Conservation (phyloP, 2,329 filamentous ascomycete species). For the Claviceps sp. region DNA sequence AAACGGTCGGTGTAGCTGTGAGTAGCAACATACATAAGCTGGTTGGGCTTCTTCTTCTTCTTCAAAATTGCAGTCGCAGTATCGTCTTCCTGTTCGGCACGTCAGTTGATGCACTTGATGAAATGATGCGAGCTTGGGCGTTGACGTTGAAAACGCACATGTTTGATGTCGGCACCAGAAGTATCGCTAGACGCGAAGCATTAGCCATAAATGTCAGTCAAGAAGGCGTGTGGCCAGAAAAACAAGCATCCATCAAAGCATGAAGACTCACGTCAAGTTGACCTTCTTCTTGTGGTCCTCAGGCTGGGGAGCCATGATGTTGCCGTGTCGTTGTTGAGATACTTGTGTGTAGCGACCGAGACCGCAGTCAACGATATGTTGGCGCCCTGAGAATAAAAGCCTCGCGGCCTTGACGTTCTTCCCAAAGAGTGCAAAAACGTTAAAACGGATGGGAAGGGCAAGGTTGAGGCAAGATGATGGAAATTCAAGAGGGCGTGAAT, state of each 20-base stretch:
- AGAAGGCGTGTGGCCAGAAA: neutral
- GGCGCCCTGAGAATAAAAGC: neutral
- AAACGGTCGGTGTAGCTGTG: neutral
- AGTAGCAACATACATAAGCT: conserved; percentile 62
- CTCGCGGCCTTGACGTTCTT: conserved; percentile 1
- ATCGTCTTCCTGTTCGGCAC: conserved; percentile 59
- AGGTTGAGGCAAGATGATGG: conserved; percentile 2
- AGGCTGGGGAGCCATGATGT: conserved; percentile 59
- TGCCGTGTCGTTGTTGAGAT: conserved; percentile 13
- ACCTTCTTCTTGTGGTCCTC: conserved; percentile 67
- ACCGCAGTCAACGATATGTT: neutral
- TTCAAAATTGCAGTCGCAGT: conserved; percentile 93
- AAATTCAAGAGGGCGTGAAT: conserved; percentile 7
- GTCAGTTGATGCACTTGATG: conserved; percentile 12
- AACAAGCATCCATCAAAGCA: neutral
- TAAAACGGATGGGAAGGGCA: conserved; percentile 3
- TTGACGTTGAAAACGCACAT: conserved; percentile 41
- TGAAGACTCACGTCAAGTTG: conserved; percentile 57
- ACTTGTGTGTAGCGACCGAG: conserved; percentile 13
- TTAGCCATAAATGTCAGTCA: neutral
- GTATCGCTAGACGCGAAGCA: conserved; percentile 51
- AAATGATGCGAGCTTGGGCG: conserved; percentile 6
- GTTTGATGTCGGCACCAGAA: conserved; percentile 76
- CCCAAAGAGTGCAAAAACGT: neutral
- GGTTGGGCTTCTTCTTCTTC: conserved; percentile 99